Evolutionary conservation across 495 filamentous ascomycete species (phyloP).

Genomic region (Neurospora discreta): DNA sequence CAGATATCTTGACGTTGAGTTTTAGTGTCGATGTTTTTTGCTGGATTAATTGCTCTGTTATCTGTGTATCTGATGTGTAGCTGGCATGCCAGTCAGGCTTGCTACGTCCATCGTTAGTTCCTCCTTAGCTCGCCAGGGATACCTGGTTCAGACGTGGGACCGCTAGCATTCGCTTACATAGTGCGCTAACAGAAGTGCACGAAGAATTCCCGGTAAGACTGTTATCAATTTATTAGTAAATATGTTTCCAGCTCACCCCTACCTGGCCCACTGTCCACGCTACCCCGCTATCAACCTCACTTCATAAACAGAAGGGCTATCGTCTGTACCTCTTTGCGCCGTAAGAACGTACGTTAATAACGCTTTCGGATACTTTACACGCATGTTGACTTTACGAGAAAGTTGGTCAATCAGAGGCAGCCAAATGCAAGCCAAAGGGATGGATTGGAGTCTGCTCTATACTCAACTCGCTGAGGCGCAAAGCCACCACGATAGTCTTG

Average conservation of each 20-base stretch:
- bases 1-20: neutral
- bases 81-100: neutral
- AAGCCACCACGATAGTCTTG: neutral
- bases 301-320: neutral
- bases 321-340: neutral
- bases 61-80: neutral
- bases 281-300: neutral
- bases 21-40: neutral
- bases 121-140: neutral
- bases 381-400: neutral
- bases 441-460: neutral
- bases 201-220: accelerated
- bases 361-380: neutral
- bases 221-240: neutral
- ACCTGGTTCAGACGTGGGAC: neutral
- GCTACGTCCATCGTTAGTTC: neutral
- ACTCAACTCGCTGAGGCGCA: neutral
- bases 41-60: neutral
- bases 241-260: neutral
- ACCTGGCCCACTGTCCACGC: neutral
- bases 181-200: neutral
- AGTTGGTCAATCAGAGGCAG: neutral
- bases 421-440: neutral
- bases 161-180: neutral
- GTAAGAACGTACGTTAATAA: neutral